Conservation (phyloP, 1,139 yeast genomes). For the Hyphopichia buzzinii region DNA sequence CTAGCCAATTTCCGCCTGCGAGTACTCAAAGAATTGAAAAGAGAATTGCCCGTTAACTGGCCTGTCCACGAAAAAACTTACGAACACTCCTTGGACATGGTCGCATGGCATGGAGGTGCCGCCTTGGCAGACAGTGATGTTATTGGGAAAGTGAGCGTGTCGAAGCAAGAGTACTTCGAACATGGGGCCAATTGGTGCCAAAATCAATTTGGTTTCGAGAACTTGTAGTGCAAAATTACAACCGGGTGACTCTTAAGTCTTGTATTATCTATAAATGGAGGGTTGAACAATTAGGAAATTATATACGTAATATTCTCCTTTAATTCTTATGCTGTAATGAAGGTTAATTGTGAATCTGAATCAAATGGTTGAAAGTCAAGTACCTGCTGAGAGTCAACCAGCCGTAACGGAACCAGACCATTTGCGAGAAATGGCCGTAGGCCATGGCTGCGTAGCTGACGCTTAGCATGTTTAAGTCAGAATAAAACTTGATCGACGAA, state of each 20-base stretch:
- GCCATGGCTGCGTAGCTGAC: slow-evolving; percentile 74
- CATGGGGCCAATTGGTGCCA: slow-evolving; percentile 83
- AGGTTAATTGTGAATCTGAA: slow-evolving; percentile 17
- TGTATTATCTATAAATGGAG: no score
- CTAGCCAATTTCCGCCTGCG: slow-evolving; percentile 67
- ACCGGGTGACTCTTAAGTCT: no score
- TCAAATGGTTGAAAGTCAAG: slow-evolving; percentile 70
- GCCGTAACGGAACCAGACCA: slow-evolving; percentile 93
- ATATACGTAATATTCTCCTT: no score
- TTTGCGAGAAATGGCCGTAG: slow-evolving; percentile 80
- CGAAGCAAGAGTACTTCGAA: slow-evolving; percentile 79
- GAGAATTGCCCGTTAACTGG: slow-evolving; percentile 71
- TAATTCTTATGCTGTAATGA: no score
- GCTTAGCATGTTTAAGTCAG: slow-evolving; percentile 58
- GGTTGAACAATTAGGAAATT: no score
- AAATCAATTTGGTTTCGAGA: slow-evolving; percentile 67
- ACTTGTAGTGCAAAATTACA: slow-evolving; percentile 23
- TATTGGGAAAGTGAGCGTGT: slow-evolving; percentile 56
- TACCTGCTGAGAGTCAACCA: slow-evolving; percentile 81
- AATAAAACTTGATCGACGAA: slow-evolving; percentile 40
- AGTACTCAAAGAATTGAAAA: slow-evolving; percentile 55
- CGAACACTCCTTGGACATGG: slow-evolving; percentile 22
- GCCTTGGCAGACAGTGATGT: slow-evolving; percentile 51
- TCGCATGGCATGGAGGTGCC: slow-evolving; percentile 45
- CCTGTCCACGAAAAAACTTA: slow-evolving; percentile 45